Conservation (phyloP, 139 green algal species). For the Penium margaritaceum region DNA sequence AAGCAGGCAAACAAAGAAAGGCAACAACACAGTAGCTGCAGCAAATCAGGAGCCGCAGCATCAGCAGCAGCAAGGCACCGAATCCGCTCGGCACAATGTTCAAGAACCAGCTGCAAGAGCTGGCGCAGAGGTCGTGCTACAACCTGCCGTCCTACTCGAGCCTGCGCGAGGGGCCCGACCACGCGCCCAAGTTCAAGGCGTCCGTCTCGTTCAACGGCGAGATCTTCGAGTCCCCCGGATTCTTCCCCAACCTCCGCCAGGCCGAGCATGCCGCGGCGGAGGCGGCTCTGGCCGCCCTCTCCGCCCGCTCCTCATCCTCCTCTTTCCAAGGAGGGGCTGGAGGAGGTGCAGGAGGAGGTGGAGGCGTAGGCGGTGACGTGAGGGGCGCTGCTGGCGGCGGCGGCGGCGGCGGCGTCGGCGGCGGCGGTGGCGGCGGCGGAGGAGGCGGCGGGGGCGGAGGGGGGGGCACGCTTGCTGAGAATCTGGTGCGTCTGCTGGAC, state of each 20-base stretch:
- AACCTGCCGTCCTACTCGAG: slow-evolving; percentile 38
- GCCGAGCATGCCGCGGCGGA: slow-evolving; percentile 38
- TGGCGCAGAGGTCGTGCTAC: slow-evolving; percentile 31
- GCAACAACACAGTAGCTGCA: no score
- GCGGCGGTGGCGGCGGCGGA: no score
- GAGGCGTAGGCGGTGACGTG: no score
- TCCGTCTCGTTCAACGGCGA: slow-evolving; percentile 41
- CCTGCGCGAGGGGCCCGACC: slow-evolving; percentile 31
- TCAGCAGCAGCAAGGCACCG: no score
- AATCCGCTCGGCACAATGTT: slow-evolving; percentile 29
- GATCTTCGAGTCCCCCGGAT: slow-evolving; percentile 28
- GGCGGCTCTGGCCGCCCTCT: slow-evolving; percentile 23
- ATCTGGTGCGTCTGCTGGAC: slow-evolving; percentile 27
- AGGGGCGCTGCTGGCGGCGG: no score
- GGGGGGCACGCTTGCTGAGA: slow-evolving; percentile 17
- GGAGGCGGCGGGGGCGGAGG: no score
- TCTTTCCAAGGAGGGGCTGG: no score
- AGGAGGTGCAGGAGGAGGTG: no score
- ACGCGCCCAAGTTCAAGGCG: slow-evolving; percentile 38
- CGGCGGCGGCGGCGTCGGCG: no score
- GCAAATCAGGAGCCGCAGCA: no score
- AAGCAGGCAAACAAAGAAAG: no score
- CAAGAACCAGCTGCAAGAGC: slow-evolving; percentile 43
- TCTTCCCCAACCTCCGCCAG: slow-evolving; percentile 28
- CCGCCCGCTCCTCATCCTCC: no score